phyloP scores from a whole-genome alignment of 1,284 basidiomycete species.

The Lentinula novae-zelandiae region DNA sequence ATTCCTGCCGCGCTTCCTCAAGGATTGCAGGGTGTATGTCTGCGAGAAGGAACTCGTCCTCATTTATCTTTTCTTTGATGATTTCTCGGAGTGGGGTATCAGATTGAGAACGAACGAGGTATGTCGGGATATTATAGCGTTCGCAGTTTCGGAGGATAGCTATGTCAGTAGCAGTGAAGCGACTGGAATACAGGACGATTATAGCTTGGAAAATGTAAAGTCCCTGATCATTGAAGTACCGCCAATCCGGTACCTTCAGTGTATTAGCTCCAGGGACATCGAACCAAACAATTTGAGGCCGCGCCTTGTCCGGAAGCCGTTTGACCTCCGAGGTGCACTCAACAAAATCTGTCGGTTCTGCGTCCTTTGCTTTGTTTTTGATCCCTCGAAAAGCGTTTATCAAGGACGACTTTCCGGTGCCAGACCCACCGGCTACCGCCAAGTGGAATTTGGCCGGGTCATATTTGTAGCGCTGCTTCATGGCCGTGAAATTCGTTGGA shows the following conservation, averaged over 20 bases:
- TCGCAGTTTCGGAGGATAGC: constrained; percentile 23
- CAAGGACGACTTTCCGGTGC: constrained; percentile 33
- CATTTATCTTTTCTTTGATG: constrained; percentile 20
- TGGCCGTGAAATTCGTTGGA: constrained; percentile 23
- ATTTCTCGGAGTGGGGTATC: constrained; percentile 30
- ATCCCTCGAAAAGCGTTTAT: constrained; percentile 31
- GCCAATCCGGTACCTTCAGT: constrained; percentile 28
- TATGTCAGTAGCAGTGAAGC: constrained; percentile 19
- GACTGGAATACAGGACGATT: constrained; percentile 20
- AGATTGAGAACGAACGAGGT: constrained; percentile 33
- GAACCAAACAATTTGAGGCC: constrained; percentile 28
- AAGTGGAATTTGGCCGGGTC: constrained; percentile 23
- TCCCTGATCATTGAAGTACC: constrained; percentile 34
- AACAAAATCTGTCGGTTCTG: constrained; percentile 28
- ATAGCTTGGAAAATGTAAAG: constrained; percentile 33
- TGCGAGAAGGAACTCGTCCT: constrained; percentile 2
- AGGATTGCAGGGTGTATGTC: background rate
- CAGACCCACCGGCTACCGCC: constrained; percentile 29
- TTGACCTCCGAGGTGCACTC: constrained; percentile 20
- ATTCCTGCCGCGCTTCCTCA: constrained; percentile 18
- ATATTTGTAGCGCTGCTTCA: constrained; percentile 24
- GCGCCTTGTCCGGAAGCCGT: constrained; percentile 25
- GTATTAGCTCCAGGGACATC: constrained; percentile 35
- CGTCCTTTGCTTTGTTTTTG: constrained; percentile 16
- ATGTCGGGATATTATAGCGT: constrained; percentile 28